Conservation (phyloP, 1,139 yeast genomes). For the Debaryomyces sp. region DNA sequence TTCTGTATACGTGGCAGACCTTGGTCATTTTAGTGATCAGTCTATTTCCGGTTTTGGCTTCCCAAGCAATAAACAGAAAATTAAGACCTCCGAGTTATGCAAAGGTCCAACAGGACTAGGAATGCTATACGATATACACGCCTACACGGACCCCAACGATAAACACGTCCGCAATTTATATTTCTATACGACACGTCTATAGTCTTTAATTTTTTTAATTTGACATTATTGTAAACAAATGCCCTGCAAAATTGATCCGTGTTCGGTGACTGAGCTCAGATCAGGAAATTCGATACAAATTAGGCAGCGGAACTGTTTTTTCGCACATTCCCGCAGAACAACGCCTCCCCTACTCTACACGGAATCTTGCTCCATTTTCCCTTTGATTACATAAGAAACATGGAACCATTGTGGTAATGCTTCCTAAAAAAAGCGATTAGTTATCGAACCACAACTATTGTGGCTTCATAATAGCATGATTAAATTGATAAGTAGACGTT, state of each 20-base stretch:
- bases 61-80: conserved; percentile 70
- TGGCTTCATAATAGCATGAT: conserved; percentile 3
- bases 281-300: background rate
- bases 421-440: background rate
- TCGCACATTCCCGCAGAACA: background rate
- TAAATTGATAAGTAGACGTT: background rate
- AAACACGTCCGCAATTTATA: conserved; percentile 5
- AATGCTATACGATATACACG: background rate
- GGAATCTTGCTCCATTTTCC: background rate
- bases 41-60: conserved; percentile 87
- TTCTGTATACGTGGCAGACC: conserved; percentile 71
- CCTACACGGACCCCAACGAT: conserved; percentile 1
- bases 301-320: background rate
- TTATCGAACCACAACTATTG: conserved; percentile 5
- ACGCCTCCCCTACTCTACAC: background rate
- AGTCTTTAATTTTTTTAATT: background rate
- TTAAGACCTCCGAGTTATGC: conserved; percentile 96
- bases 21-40: conserved; percentile 67
- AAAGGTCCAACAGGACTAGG: conserved; percentile 78
- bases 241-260: background rate
- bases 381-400: conserved; percentile 1
- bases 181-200: conserved; percentile 8
- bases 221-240: conserved; percentile 2
- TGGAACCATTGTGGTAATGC: background rate
- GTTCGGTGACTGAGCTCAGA: background rate